Conservation (phyloP, 768 basidiomycete genomes). For the Omphalotus guepiniiformis region DNA sequence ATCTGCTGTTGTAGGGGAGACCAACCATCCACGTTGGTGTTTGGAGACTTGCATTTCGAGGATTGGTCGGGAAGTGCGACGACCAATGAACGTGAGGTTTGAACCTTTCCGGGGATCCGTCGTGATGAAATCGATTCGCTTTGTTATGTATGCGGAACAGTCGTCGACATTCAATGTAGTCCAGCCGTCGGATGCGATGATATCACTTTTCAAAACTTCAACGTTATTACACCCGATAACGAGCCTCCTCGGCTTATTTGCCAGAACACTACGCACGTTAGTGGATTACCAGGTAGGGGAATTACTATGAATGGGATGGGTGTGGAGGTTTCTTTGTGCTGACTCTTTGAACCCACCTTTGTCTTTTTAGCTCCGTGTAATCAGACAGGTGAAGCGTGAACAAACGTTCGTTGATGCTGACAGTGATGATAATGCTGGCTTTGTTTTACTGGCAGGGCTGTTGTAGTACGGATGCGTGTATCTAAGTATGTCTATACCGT, state of each 20-base stretch:
- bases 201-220: constrained; percentile 37
- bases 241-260: constrained; percentile 38
- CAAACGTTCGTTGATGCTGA: no score
- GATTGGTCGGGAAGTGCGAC: constrained; percentile 44
- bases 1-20: constrained; percentile 35
- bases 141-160: no score
- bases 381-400: no score
- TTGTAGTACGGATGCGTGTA: no score
- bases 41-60: constrained; percentile 41
- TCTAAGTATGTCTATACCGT: no score
- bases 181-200: constrained; percentile 41
- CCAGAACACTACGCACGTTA: constrained; percentile 38
- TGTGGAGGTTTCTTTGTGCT: not conserved
- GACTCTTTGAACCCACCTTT: not conserved
- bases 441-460: no score
- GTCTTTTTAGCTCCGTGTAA: no score
- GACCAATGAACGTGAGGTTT: constrained; percentile 32
- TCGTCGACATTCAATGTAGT: constrained; percentile 50
- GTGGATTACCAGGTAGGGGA: constrained; percentile 20
- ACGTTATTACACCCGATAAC: constrained; percentile 33
- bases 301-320: not conserved
- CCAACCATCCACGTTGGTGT: constrained; percentile 42
- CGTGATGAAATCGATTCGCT: no score
- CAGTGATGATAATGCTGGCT: no score
- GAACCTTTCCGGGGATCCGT: no score